Evolutionary conservation across 2,329 filamentous ascomycete species (phyloP), one percentile per base, ranked within the genome.

Genomic region (Epichloe elymi): DNA sequence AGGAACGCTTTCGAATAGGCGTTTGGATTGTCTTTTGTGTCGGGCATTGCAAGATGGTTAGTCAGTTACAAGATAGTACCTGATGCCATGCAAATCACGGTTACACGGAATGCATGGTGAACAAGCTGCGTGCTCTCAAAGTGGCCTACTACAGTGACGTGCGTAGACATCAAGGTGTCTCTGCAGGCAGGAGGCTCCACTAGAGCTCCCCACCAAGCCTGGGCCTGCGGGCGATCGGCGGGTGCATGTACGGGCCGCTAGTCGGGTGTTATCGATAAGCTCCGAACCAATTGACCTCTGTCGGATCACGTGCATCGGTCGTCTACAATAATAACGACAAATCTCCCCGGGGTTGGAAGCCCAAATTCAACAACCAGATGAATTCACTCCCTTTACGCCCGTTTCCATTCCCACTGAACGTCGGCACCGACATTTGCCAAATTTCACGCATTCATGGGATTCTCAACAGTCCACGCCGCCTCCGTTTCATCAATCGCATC

Each of bases 341-440:
- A 30, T 10, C 30, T 30, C 30, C 26, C 30, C 30, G 30, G 6
- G n/a, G 10, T 30, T n/a, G n/a, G 42, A 17, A 20, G 11, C 15
- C 42, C 23, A 33, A 23, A 19, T 14, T 30, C n/a, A 8, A 35
- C n/a, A 7, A 33, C 36, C 33, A 20, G 36, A 51, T 51, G 49
- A 46, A 20, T 6, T 11, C 42, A 15, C n/a, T 7, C 14, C 50
- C 47, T 2, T 15, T 52, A 43, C 60, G 61, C 17, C 63, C 63
- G 3, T 88, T 90, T 58, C 82, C 83, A 1, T 72, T 80, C n/a
- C 72, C 80, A 1, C 62, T 91, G 14, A 74, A 75, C 46, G 70
- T 95, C 49, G 89, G 89, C 52, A 91, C 80, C 46, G 89, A 95
- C 63, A 84, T 95, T 51, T 88, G 86, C 65, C 74, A 75, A 52